phyloP scores from a whole-genome alignment of 305 asterid species.

The Fraxinus platypoda region DNA sequence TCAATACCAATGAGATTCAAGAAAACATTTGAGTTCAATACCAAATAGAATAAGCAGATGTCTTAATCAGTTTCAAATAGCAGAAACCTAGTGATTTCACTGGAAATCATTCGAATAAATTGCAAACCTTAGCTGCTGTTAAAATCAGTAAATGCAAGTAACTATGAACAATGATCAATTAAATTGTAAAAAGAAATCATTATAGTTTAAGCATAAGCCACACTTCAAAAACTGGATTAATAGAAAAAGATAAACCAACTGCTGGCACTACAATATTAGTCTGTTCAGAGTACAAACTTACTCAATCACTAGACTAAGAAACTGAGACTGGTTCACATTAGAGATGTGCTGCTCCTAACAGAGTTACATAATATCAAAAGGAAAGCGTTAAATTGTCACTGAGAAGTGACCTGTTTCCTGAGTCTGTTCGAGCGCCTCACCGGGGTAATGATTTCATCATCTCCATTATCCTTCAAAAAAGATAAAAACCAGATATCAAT shows the following conservation, averaged over 20 bases:
- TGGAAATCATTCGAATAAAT: not conserved
- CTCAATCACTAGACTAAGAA: not conserved
- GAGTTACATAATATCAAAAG: not conserved
- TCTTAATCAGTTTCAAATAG: not conserved
- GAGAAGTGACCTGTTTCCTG: slow-evolving; percentile 40
- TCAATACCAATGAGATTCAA: not conserved
- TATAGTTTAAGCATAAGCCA: not conserved
- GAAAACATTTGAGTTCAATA: not conserved
- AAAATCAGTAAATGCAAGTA: not conserved
- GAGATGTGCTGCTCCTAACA: not conserved
- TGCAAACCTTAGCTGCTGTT: not conserved
- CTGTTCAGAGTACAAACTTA: not conserved
- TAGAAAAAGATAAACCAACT: not conserved
- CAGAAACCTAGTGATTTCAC: not conserved
- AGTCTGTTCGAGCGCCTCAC: slow-evolving; percentile 88
- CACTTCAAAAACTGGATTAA: not conserved
- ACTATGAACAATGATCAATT: not conserved
- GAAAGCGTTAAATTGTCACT: slow-evolving; percentile 16
- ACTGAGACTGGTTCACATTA: not conserved
- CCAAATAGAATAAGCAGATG: not conserved
- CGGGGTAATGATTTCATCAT: slow-evolving; percentile 74
- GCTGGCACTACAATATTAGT: not conserved
- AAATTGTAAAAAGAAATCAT: not conserved
- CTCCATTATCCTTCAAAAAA: slow-evolving; percentile 54
- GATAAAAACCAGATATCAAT: not conserved